Evolutionary conservation across 31 red algal genomes (phyloP).

Genomic region (Asparagopsis taxiformis): DNA sequence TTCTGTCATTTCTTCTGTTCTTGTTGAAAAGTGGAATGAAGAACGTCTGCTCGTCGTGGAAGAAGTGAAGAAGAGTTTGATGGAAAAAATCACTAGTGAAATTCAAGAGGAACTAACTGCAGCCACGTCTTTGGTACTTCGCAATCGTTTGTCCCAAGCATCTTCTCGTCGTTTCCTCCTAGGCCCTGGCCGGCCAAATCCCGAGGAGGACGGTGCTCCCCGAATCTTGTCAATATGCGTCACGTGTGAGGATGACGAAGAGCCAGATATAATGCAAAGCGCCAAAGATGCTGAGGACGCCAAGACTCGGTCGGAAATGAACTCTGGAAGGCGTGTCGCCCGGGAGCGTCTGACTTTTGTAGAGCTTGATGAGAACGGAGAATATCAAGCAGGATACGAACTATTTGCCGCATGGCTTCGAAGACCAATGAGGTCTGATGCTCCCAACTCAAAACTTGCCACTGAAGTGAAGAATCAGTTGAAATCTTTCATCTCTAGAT

Average conservation of each 20-base stretch:
- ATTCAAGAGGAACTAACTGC: slow-evolving; percentile 31
- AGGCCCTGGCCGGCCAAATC: slow-evolving; percentile 45
- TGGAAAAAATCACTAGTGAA: slow-evolving; percentile 38
- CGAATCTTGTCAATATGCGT: slow-evolving; percentile 62
- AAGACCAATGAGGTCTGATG: slow-evolving; percentile 31
- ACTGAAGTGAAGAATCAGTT: slow-evolving; percentile 45
- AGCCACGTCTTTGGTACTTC: slow-evolving; percentile 43
- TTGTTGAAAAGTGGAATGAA: slow-evolving; percentile 58
- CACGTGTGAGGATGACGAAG: slow-evolving; percentile 73
- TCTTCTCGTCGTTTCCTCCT: slow-evolving; percentile 64
- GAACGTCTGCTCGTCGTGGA: slow-evolving; percentile 33
- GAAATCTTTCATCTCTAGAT: slow-evolving; percentile 41
- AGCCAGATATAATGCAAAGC: slow-evolving; percentile 48
- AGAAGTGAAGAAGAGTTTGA: slow-evolving; percentile 45
- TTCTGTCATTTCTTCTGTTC: slow-evolving; percentile 19
- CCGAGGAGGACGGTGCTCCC: slow-evolving; percentile 42
- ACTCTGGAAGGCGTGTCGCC: slow-evolving; percentile 27
- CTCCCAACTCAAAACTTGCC: slow-evolving; percentile 11
- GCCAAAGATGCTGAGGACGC: slow-evolving; percentile 47
- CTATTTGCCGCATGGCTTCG: slow-evolving; percentile 65
- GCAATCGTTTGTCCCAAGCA: slow-evolving; percentile 40
- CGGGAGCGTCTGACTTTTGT: slow-evolving; percentile 66
- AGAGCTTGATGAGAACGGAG: slow-evolving; percentile 65
- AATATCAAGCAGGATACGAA: slow-evolving; percentile 65
- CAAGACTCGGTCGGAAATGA: slow-evolving; percentile 20